Conservation (phyloP, 495 filamentous ascomycete genomes). For the Parmelia sp. region DNA sequence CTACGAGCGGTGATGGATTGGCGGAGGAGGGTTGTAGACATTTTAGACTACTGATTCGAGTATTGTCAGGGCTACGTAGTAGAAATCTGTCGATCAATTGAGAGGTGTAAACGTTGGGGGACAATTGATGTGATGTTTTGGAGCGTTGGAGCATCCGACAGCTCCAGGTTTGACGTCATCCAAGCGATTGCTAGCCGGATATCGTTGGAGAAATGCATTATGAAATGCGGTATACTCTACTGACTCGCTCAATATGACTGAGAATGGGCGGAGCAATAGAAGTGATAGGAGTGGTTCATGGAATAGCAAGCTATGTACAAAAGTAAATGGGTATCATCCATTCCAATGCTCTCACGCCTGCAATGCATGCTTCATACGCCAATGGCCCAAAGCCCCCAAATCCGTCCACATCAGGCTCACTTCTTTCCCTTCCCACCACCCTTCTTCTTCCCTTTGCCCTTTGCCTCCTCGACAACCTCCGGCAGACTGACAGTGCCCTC, state of each 20-base stretch:
- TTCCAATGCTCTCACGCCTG: slow-evolving; percentile 1
- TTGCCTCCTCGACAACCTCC: slow-evolving; percentile 30
- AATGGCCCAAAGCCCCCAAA: not conserved
- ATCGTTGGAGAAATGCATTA: not conserved
- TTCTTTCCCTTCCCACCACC: slow-evolving; percentile 19
- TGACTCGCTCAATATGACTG: too few relatives aligned
- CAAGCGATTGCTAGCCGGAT: not conserved
- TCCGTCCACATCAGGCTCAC: slow-evolving; percentile 9
- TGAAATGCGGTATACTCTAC: too few relatives aligned
- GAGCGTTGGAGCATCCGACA: not conserved
- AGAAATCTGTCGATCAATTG: not conserved
- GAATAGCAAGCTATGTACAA: not conserved
- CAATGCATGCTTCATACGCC: slow-evolving; percentile 6
- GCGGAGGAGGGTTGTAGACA: slow-evolving; percentile 53
- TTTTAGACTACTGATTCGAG: slow-evolving; percentile 23
- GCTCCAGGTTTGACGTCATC: slow-evolving; percentile 11
- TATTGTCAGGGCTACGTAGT: not conserved
- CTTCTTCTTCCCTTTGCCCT: slow-evolving; percentile 15
- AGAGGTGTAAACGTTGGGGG: too few relatives aligned
- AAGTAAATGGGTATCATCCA: slow-evolving; percentile 1
- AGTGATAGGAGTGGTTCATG: not conserved
- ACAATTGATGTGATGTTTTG: too few relatives aligned
- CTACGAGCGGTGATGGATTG: slow-evolving; percentile 43
- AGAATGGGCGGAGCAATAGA: not conserved
- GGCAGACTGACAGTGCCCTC: slow-evolving; percentile 52